phyloP scores from a whole-genome alignment of 345 rosid species.

The Diplotaxis tenuifolia region DNA sequence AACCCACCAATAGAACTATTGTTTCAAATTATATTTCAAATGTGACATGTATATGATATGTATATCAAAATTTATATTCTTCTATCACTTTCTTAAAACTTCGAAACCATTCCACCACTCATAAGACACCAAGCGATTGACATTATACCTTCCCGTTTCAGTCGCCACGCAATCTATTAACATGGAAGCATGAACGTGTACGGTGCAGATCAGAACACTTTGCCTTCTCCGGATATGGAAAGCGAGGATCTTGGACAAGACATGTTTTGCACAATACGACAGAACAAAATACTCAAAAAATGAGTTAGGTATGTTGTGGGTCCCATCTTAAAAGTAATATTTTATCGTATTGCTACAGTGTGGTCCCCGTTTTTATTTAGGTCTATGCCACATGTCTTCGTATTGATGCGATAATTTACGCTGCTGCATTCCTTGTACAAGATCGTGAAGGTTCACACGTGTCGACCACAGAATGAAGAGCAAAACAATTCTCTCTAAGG shows the following conservation, averaged over 20 bases:
- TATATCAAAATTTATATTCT: not conserved
- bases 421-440: constrained; percentile 18
- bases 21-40: constrained; percentile 4
- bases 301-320: constrained; percentile 16
- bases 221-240: constrained; percentile 31
- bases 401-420: constrained; percentile 22
- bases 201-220: constrained; percentile 12
- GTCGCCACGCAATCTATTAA: constrained; percentile 1
- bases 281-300: constrained; percentile 10
- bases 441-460: constrained; percentile 23
- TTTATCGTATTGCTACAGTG: constrained; percentile 27
- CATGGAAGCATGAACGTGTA: constrained; percentile 12
- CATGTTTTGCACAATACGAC: constrained; percentile 26
- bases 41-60: constrained; percentile 1
- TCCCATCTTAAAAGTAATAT: constrained; percentile 33
- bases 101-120: constrained; percentile 15
- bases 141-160: not conserved
- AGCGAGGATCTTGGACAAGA: constrained; percentile 34
- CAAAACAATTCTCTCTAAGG: constrained; percentile 20
- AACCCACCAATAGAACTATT: no score
- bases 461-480: not conserved
- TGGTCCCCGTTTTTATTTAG: not conserved
- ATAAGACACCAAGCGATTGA: not conserved
- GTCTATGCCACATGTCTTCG: constrained; percentile 24
- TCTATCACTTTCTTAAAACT: not conserved